phyloP scores from a whole-genome alignment of 495 filamentous ascomycete genomes.

The Evernia prunastri region DNA sequence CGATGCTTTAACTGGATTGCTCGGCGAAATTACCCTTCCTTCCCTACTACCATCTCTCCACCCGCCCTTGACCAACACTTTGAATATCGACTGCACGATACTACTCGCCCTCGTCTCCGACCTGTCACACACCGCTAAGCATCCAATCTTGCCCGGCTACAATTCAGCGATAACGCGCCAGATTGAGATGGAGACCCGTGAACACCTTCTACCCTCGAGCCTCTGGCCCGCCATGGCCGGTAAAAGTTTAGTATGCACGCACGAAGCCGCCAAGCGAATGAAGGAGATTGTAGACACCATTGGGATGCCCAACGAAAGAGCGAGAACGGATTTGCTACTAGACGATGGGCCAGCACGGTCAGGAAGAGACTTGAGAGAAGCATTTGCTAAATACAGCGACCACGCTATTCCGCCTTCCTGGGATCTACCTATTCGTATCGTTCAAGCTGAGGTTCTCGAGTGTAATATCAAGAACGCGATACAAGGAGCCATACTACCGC shows the following conservation, averaged over 20 bases:
- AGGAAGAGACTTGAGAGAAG: conserved; percentile 30
- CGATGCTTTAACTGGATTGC: conserved; percentile 12
- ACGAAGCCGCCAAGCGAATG: conserved; percentile 57
- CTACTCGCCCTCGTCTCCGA: conserved; percentile 67
- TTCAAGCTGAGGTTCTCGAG: conserved; percentile 31
- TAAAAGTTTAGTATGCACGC: conserved; percentile 53
- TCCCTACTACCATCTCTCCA: conserved; percentile 50
- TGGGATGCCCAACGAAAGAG: conserved; percentile 56
- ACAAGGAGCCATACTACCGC: conserved; percentile 33
- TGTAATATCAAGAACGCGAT: conserved; percentile 31
- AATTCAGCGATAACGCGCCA: conserved; percentile 55
- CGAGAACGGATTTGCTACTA: conserved; percentile 50
- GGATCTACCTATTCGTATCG: conserved; percentile 46
- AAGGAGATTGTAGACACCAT: conserved; percentile 60
- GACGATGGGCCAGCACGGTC: conserved; percentile 31
- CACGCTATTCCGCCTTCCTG: conserved; percentile 43
- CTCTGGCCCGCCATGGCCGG: conserved; percentile 57
- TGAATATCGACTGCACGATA: conserved; percentile 72
- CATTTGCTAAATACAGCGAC: conserved; percentile 45
- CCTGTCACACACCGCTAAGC: conserved; percentile 46
- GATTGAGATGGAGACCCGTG: conserved; percentile 55
- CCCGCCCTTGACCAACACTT: conserved; percentile 46
- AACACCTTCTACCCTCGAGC: conserved; percentile 52
- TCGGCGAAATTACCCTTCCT: conserved; percentile 26
- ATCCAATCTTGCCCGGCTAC: conserved; percentile 40